These are phyloP conservation scores for Heimioporus sp. DNA, from an alignment of 768 basidiomycete species.

Conservation along the genomic window DNA sequence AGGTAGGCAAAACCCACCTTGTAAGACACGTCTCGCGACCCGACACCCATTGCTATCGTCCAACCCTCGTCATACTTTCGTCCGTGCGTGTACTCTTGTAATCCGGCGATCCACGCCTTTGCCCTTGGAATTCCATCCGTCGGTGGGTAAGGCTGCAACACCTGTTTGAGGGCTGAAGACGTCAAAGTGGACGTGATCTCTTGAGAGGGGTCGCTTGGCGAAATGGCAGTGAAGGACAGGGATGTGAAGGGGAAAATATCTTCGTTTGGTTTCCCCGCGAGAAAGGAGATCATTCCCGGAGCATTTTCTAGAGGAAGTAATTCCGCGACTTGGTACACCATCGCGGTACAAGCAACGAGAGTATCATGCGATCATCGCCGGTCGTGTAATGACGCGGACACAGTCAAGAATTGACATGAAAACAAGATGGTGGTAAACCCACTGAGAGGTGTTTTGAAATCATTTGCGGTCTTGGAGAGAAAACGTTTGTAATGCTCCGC, in stretches of 20 bases:
- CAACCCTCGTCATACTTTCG: constrained; percentile 60
- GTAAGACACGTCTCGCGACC: constrained; percentile 80
- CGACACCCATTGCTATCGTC: constrained; percentile 66
- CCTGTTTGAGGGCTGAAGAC: constrained; percentile 52
- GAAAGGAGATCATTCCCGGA: constrained; percentile 69
- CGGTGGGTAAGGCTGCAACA: constrained; percentile 70
- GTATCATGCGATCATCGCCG: background rate
- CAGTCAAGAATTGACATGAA: background rate
- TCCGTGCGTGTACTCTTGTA: constrained; percentile 67
- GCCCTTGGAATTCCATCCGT: constrained; percentile 61
- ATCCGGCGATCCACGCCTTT: constrained; percentile 56
- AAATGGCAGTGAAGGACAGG: constrained; percentile 57
- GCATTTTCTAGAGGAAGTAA: constrained; percentile 70
- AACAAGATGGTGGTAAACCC: constrained; percentile 18
- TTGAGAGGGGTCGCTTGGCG: constrained; percentile 40
- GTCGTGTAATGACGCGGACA: background rate
- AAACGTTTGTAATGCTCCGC: constrained; percentile 51
- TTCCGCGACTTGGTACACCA: constrained; percentile 39
- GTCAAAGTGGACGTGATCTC: constrained; percentile 49
- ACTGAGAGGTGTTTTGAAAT: constrained; percentile 58
- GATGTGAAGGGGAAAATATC: constrained; percentile 81
- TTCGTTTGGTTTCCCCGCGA: constrained; percentile 85
- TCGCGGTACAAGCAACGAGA: background rate
- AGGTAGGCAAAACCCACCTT: constrained; percentile 45
- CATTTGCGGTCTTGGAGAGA: constrained; percentile 54